Percentiles rank a stretch among this genome's conserved stretches.
These are phyloP conservation scores for Sporodiniella umbellata DNA, from an alignment of 371 early-diverging fungal species.

Conservation along the genomic window DNA sequence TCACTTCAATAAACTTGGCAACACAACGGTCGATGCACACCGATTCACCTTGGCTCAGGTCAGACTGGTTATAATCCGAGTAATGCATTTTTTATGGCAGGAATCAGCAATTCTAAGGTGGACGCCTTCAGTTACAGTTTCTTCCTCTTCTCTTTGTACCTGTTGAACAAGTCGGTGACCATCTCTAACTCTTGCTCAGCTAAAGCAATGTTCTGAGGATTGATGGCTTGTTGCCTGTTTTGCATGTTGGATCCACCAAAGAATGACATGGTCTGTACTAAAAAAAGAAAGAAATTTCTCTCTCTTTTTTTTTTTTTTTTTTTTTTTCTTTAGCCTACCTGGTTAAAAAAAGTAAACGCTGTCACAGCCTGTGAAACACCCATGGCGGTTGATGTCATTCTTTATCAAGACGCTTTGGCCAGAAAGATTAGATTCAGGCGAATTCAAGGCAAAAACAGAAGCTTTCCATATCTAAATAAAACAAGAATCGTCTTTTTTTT, in stretches of 20 bases:
- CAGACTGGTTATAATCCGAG: conserved; percentile 72
- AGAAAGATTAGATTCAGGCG: too few relatives aligned
- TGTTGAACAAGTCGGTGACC: conserved; percentile 78
- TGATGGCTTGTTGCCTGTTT: conserved; percentile 49
- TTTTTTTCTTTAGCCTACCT: background rate
- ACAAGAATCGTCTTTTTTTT: too few relatives aligned
- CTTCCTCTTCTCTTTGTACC: too few relatives aligned
- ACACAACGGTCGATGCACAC: conserved; percentile 92
- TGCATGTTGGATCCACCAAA: conserved; percentile 35
- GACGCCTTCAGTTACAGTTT: too few relatives aligned
- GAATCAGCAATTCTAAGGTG: conserved; percentile 44
- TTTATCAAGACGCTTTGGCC: too few relatives aligned
- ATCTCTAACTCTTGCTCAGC: conserved; percentile 86
- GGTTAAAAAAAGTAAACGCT: background rate
- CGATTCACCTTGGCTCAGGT: conserved; percentile 89
- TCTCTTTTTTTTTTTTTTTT: background rate
- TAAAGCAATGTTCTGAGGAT: conserved; percentile 75
- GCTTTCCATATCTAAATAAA: too few relatives aligned
- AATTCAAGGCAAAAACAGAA: too few relatives aligned
- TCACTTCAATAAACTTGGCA: conserved; percentile 78
- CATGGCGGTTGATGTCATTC: background rate
- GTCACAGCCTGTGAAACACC: background rate
- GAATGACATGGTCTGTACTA: conserved; percentile 39
- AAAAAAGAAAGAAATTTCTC: background rate
- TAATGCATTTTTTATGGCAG: conserved; percentile 87